phyloP scores from a whole-genome alignment of 768 basidiomycete genomes.

The Rhodosporidiobolus sp. region DNA sequence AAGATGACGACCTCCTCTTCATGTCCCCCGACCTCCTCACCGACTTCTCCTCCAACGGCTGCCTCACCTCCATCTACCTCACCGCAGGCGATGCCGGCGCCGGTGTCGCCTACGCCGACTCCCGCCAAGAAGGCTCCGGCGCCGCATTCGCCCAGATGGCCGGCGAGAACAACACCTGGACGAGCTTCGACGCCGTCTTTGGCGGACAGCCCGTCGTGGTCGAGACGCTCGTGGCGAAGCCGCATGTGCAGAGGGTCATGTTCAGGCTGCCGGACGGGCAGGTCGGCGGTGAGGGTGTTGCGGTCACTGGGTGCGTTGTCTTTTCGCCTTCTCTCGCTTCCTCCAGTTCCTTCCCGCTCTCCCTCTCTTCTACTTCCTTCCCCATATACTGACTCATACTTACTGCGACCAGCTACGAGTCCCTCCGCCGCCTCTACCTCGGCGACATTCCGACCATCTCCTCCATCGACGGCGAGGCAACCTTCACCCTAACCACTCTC shows the following conservation, averaged over 20 bases:
- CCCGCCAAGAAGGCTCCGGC: constrained; percentile 11
- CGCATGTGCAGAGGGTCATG: constrained; percentile 3
- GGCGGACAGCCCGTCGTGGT: constrained; percentile 17
- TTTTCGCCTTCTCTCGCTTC: too few relatives aligned
- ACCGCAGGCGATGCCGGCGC: constrained; percentile 20
- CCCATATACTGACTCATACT: background rate
- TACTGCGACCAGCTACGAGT: background rate
- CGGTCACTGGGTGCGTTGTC: background rate
- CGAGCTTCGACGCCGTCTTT: constrained; percentile 7
- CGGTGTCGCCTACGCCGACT: background rate
- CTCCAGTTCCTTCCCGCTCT: background rate
- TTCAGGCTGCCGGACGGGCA: constrained; percentile 13
- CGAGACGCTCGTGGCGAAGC: constrained; percentile 3
- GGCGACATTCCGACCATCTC: constrained; percentile 12
- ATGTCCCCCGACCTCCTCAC: constrained; percentile 7
- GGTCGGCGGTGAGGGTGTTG: background rate
- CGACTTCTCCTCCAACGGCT: background rate
- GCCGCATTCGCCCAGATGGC: constrained; percentile 7
- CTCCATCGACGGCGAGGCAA: constrained; percentile 16
- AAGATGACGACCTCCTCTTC: constrained; percentile 40
- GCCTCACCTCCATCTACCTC: constrained; percentile 15
- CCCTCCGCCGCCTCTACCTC: constrained; percentile 23
- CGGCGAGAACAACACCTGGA: background rate
- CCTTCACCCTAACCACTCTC: constrained; percentile 2
- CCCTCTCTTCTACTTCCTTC: background rate